Percentiles rank a stretch among this genome's conserved stretches.
Evolutionary conservation across 768 basidiomycete species (phyloP).

Genomic region (Leucogyrophana mollusca): DNA sequence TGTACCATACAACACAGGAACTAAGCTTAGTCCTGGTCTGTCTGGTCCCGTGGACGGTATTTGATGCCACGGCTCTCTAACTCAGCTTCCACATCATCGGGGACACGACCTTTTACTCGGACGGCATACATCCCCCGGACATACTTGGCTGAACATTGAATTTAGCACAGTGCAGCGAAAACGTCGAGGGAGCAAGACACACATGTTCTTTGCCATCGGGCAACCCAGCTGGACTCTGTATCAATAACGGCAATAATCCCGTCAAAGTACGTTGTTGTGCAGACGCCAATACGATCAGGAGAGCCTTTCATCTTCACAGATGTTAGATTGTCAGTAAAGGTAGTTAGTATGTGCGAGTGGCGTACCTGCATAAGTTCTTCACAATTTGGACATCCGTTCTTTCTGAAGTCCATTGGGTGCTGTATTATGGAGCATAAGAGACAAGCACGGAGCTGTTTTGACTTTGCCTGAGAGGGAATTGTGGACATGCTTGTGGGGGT

Average conservation of each 20-base stretch:
- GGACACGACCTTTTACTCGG: slow-evolving; percentile 81
- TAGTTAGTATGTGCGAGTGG: slow-evolving; percentile 4
- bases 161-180: slow-evolving; percentile 5
- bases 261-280: slow-evolving; percentile 92
- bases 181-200: slow-evolving; percentile 27
- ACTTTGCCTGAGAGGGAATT: slow-evolving; percentile 60
- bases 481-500: slow-evolving; percentile 26
- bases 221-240: slow-evolving; percentile 91
- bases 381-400: slow-evolving; percentile 93
- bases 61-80: slow-evolving; percentile 75
- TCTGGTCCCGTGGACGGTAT: slow-evolving; percentile 83
- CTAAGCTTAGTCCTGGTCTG: slow-evolving; percentile 57
- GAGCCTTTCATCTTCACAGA: slow-evolving; percentile 78
- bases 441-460: slow-evolving; percentile 84
- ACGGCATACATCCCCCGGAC: slow-evolving; percentile 92
- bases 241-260: slow-evolving; percentile 87
- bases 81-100: slow-evolving; percentile 82
- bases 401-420: slow-evolving; percentile 77
- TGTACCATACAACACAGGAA: no score
- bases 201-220: slow-evolving; percentile 95
- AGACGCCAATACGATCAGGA: slow-evolving; percentile 76
- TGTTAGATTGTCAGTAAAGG: not conserved
- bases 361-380: slow-evolving; percentile 91
- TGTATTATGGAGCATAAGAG: slow-evolving; percentile 92
- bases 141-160: slow-evolving; percentile 67